phyloP scores from a whole-genome alignment of 352 stramenopile species.

The Phytophthora rubi region DNA sequence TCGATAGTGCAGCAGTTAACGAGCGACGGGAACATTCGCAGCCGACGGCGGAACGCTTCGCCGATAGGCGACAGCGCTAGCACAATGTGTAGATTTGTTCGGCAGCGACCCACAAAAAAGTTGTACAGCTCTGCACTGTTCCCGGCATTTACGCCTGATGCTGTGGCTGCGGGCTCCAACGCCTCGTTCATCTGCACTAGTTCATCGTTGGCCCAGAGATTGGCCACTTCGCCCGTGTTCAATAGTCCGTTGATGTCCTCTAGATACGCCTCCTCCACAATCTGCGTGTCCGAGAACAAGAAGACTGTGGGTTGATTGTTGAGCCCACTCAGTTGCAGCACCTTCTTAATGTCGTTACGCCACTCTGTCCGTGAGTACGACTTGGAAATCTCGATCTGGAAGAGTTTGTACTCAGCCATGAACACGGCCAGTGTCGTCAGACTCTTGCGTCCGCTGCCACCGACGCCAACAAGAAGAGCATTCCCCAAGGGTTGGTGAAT shows the following conservation, averaged over 20 bases:
- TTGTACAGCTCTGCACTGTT: slow-evolving; percentile 86
- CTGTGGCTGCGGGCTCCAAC: slow-evolving; percentile 65
- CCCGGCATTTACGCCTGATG: slow-evolving; percentile 70
- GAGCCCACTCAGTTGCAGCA: slow-evolving; percentile 77
- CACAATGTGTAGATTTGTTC: slow-evolving; percentile 95
- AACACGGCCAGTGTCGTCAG: slow-evolving; percentile 94
- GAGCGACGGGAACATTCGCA: slow-evolving; percentile 96
- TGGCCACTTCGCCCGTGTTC: slow-evolving; percentile 94
- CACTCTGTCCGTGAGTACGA: slow-evolving; percentile 93
- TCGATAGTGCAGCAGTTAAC: slow-evolving; percentile 98
- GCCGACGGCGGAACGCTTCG: slow-evolving; percentile 91
- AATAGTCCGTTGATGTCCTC: slow-evolving; percentile 95
- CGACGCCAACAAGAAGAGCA: slow-evolving; percentile 93
- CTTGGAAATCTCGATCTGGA: slow-evolving; percentile 97
- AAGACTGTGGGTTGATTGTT: slow-evolving; percentile 92
- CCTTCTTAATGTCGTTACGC: slow-evolving; percentile 94
- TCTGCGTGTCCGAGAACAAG: slow-evolving; percentile 94
- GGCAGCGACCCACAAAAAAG: slow-evolving; percentile 91
- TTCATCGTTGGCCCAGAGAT: slow-evolving; percentile 92
- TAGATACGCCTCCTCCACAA: slow-evolving; percentile 92
- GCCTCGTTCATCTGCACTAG: slow-evolving; percentile 84
- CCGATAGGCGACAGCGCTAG: slow-evolving; percentile 94
- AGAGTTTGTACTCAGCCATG: slow-evolving; percentile 95
- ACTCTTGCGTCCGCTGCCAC: slow-evolving; percentile 92
- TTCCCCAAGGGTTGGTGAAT: slow-evolving; percentile 95